Percentiles rank a stretch among this genome's conserved stretches.
phyloP scores from a whole-genome alignment of 139 green algal species.

The Haematococcus lacustris region DNA sequence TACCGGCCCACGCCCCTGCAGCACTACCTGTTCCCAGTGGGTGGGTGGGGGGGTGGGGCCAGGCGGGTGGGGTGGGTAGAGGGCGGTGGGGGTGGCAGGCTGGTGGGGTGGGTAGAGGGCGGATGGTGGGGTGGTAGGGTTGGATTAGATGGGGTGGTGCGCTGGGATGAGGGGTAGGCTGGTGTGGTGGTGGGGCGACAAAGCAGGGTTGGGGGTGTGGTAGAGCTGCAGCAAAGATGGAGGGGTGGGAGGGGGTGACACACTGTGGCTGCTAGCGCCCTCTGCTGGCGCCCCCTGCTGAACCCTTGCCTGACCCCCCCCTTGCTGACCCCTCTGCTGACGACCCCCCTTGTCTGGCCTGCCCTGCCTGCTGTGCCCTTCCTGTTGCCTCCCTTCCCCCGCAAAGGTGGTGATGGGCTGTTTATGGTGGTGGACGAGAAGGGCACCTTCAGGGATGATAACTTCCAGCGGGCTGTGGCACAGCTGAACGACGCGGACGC shows the following conservation, averaged over 20 bases:
- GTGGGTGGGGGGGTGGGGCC: neutral
- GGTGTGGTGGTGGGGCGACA: too few species aligned
- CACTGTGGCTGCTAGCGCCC: too few species aligned
- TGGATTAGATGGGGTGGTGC: neutral
- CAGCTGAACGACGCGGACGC: constrained; percentile 17
- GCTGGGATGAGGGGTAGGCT: too few species aligned
- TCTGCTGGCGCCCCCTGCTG: too few species aligned
- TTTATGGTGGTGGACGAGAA: constrained; percentile 62
- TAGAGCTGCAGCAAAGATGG: too few species aligned
- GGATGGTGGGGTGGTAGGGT: too few species aligned
- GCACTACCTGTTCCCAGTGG: constrained; percentile 76
- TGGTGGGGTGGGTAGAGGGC: neutral
- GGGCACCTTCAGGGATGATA: constrained; percentile 48
- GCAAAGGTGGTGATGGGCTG: constrained; percentile 51
- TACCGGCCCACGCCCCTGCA: constrained; percentile 89
- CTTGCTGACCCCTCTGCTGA: too few species aligned
- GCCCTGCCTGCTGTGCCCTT: neutral
- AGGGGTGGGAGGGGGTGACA: too few species aligned
- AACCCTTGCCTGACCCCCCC: too few species aligned
- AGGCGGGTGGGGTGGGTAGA: neutral
- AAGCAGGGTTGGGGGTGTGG: too few species aligned
- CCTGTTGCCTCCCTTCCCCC: neutral
- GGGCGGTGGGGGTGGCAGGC: neutral
- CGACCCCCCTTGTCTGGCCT: neutral
- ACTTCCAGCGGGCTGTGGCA: constrained; percentile 41